These are phyloP conservation scores for Pterocarpus macrocarpus DNA, from an alignment of 306 rosid species.

Conservation along the genomic window DNA sequence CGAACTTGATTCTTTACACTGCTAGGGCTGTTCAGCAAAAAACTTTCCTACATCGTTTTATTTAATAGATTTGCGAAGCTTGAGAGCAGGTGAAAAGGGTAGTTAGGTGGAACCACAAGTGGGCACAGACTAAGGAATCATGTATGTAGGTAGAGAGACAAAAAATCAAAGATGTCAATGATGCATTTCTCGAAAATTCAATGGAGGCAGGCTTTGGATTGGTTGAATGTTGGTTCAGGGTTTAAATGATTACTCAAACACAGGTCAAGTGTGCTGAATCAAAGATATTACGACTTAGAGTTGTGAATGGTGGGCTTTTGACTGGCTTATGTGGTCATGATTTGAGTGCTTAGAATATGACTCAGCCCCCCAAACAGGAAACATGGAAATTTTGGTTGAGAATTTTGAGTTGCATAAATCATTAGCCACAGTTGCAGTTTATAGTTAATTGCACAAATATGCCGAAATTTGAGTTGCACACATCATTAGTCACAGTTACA, in stretches of 20 bases:
- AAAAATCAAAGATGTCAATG: not conserved
- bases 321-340: not conserved
- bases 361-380: too few relatives aligned
- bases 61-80: too few relatives aligned
- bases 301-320: slow-evolving; percentile 6
- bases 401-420: too few relatives aligned
- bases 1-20: not conserved
- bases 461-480: too few relatives aligned
- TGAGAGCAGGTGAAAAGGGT: not conserved
- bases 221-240: slow-evolving; percentile 14
- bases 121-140: too few relatives aligned
- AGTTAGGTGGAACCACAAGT: not conserved
- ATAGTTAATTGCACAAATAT: too few relatives aligned
- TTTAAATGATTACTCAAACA: slow-evolving; percentile 18
- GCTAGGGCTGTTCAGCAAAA: not conserved
- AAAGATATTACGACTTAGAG: not conserved
- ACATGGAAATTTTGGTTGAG: too few relatives aligned
- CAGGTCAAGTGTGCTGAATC: not conserved
- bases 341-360: not conserved
- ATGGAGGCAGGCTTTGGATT: slow-evolving; percentile 18
- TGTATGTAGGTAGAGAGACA: not conserved
- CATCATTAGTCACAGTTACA: too few relatives aligned
- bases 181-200: not conserved
- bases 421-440: too few relatives aligned
- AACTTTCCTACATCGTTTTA: too few relatives aligned